Percentiles rank a stretch among this genome's conserved stretches.
Evolutionary conservation across 768 basidiomycete species (phyloP).

Genomic region (Pulveroboletus sp.): DNA sequence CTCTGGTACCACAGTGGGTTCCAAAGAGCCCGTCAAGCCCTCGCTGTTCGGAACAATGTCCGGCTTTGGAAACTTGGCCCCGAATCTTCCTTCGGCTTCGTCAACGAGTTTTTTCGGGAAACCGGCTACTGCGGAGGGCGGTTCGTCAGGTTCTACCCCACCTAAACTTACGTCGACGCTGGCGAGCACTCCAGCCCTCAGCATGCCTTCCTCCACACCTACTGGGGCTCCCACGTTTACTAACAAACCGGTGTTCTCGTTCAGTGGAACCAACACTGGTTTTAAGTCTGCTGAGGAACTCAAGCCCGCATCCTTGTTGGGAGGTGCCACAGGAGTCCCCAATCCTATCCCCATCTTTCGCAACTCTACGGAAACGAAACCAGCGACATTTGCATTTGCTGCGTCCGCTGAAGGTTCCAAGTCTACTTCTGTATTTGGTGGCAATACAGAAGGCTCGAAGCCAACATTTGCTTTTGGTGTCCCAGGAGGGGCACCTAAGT

Average conservation of each 20-base stretch:
- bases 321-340: constrained; percentile 5
- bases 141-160: constrained; percentile 20
- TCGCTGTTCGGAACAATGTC: constrained; percentile 15
- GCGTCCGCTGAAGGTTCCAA: constrained; percentile 12
- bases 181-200: constrained; percentile 15
- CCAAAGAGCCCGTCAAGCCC: constrained; percentile 24
- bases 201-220: constrained; percentile 14
- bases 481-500: constrained; percentile 6
- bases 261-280: constrained; percentile 12
- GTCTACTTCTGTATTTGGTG: constrained; percentile 10
- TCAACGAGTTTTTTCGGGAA: constrained; percentile 16
- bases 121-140: constrained; percentile 6
- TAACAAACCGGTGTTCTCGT: constrained; percentile 17
- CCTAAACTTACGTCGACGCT: constrained; percentile 16
- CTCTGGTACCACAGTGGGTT: constrained; percentile 13
- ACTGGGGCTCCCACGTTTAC: constrained; percentile 13
- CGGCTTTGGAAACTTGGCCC: constrained; percentile 22
- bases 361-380: constrained; percentile 10
- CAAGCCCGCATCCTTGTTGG: constrained; percentile 17
- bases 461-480: constrained; percentile 8
- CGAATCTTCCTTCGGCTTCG: constrained; percentile 11
- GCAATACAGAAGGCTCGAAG: constrained; percentile 7
- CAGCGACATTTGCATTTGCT: constrained; percentile 11
- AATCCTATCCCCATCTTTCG: constrained; percentile 3
- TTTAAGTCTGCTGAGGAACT: constrained; percentile 16